These are phyloP conservation scores for Curvularia hawaiiensis DNA, from an alignment of 2,329 filamentous ascomycete genomes.

Conservation along the genomic window DNA sequence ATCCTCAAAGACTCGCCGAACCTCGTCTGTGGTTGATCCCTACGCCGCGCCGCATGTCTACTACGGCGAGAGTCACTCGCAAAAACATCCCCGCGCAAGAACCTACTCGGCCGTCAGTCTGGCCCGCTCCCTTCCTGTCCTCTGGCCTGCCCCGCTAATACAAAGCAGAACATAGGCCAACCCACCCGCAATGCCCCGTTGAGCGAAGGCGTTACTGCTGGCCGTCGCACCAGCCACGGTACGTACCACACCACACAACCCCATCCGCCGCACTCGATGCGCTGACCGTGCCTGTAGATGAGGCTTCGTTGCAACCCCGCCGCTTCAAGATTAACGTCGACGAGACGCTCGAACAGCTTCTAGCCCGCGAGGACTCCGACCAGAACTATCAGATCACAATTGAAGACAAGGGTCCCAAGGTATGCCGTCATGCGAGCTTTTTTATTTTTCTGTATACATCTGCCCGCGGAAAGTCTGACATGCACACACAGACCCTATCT, in stretches of 20 bases:
- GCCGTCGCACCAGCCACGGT: conserved; percentile 48
- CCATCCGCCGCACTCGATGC: neutral
- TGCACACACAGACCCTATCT: conserved; percentile 67
- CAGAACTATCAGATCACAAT: conserved; percentile 97
- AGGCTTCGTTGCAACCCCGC: conserved; percentile 69
- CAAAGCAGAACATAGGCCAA: conserved; percentile 35
- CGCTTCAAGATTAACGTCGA: conserved; percentile 89
- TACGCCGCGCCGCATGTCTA: conserved; percentile 64
- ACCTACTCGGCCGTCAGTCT: conserved; percentile 61
- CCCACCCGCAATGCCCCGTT: conserved; percentile 39
- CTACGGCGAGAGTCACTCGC: conserved; percentile 59
- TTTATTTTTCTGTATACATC: neutral
- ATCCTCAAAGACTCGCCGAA: conserved; percentile 44
- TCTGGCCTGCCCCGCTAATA: conserved; percentile 17
- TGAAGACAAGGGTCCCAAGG: conserved; percentile 92
- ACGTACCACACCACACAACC: conserved; percentile 15
- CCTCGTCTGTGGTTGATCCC: conserved; percentile 57
- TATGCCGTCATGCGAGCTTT: conserved; percentile 42
- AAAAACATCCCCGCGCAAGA: conserved; percentile 55
- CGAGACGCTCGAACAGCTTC: conserved; percentile 76
- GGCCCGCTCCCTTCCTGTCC: conserved; percentile 5
- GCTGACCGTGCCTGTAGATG: conserved; percentile 63
- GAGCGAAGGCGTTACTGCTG: conserved; percentile 33
- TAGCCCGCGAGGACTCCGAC: conserved; percentile 90
- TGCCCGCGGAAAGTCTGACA: conserved; percentile 28